Conservation (phyloP, 1,284 basidiomycete genomes). For the Marasmius tenuissimus region DNA sequence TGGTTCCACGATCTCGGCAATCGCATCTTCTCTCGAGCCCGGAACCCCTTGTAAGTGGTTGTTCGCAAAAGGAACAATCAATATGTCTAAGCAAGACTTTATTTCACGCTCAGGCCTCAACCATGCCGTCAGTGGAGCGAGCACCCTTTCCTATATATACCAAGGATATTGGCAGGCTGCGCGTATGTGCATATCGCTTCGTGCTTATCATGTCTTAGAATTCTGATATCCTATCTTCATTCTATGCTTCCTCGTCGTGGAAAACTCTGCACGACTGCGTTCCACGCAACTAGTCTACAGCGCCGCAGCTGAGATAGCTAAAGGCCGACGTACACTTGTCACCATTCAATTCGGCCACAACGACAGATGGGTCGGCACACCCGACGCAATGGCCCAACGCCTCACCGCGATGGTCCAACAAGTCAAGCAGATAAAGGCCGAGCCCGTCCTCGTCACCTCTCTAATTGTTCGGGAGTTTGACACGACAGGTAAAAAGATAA, state of each 20-base stretch:
- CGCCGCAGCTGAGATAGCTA: background rate
- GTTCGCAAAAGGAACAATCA: background rate
- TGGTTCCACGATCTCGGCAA: background rate
- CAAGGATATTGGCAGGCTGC: background rate
- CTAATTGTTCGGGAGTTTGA: background rate
- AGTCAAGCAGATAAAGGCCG: background rate
- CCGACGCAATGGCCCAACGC: background rate
- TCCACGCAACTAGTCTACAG: background rate
- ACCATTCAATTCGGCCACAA: background rate
- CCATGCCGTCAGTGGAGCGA: background rate
- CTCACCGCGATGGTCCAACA: background rate
- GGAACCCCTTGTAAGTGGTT: background rate
- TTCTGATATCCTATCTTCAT: background rate
- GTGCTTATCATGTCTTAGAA: background rate
- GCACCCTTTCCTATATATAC: background rate
- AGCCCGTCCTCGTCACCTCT: background rate
- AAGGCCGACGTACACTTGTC: background rate
- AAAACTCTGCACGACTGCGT: too few relatives aligned
- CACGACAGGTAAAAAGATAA: background rate
- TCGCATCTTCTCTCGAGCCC: background rate
- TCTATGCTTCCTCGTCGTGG: background rate
- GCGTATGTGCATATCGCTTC: background rate
- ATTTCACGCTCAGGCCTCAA: background rate
- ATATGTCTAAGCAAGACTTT: background rate
- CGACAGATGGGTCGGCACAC: background rate